phyloP scores from a whole-genome alignment of 352 stramenopile genomes.

The Chrysophaeum taylorii region DNA sequence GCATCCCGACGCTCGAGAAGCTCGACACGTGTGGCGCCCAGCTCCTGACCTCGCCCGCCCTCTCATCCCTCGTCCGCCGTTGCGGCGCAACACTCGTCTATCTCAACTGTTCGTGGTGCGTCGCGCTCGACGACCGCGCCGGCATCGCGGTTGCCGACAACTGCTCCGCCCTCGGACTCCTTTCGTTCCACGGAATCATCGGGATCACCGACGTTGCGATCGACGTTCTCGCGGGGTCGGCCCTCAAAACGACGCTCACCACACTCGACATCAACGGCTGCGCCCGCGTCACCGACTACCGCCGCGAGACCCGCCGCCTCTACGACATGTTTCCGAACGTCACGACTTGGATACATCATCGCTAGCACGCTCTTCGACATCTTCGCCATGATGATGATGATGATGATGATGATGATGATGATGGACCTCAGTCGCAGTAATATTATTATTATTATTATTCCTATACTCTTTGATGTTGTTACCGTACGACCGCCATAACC shows the following conservation, averaged over 20 bases:
- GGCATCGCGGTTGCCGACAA: neutral
- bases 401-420: too few species aligned
- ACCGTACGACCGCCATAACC: too few species aligned
- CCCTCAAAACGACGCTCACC: neutral
- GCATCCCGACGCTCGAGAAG: neutral
- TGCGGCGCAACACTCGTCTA: neutral
- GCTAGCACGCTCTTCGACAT: too few species aligned
- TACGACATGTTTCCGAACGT: neutral
- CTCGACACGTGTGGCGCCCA: neutral
- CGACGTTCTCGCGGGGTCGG: neutral
- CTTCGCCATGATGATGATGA: too few species aligned
- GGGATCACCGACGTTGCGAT: neutral
- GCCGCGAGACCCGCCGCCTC: neutral
- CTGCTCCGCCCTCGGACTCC: neutral
- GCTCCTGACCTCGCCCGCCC: neutral
- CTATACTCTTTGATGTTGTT: too few species aligned
- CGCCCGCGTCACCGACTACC: conserved; percentile 6
- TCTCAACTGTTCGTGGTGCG: conserved; percentile 6
- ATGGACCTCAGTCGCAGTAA: too few species aligned
- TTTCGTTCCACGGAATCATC: neutral
- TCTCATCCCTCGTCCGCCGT: neutral
- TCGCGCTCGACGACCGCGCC: neutral
- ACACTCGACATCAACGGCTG: conserved; percentile 8
- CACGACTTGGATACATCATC: neutral
- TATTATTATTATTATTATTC: too few species aligned